Conservation (phyloP, 2,329 filamentous ascomycete genomes). For the Curvularia hawaiiensis region DNA sequence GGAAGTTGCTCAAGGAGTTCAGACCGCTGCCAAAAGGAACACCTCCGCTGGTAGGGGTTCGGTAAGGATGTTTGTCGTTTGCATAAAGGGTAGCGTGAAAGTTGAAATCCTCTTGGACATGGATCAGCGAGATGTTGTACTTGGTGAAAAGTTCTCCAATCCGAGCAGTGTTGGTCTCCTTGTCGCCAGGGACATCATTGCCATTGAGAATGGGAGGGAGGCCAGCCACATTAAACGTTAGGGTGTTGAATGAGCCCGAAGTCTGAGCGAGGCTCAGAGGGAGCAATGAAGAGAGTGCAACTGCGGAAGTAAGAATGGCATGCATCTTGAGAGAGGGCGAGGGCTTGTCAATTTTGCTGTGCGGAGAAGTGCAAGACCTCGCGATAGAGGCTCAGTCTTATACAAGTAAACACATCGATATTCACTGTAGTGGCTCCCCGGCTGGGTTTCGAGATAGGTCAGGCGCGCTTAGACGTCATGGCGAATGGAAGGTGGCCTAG, state of each 20-base stretch:
- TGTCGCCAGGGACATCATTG: slow-evolving; percentile 68
- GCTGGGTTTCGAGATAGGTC: slow-evolving; percentile 4
- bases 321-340: slow-evolving; percentile 18
- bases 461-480: slow-evolving; percentile 1
- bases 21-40: slow-evolving; percentile 67
- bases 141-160: slow-evolving; percentile 64
- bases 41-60: slow-evolving; percentile 69
- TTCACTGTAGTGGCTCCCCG: neutral
- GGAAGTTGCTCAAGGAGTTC: slow-evolving; percentile 66
- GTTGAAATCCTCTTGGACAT: slow-evolving; percentile 73
- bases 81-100: slow-evolving; percentile 66
- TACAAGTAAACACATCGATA: slow-evolving; percentile 6
- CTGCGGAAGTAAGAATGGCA: slow-evolving; percentile 7
- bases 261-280: slow-evolving; percentile 26
- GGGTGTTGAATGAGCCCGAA: slow-evolving; percentile 55
- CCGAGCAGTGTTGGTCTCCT: slow-evolving; percentile 60
- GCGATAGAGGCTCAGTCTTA: slow-evolving; percentile 7
- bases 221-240: slow-evolving; percentile 66
- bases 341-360: slow-evolving; percentile 1
- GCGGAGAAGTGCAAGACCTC: neutral
- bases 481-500: slow-evolving; percentile 16
- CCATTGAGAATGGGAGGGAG: slow-evolving; percentile 61
- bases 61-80: slow-evolving; percentile 63
- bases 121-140: slow-evolving; percentile 65
- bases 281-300: slow-evolving; percentile 16